A percentile compares a stretch with the other conserved stretches of the same genome.
phyloP scores from a whole-genome alignment of 257 asterid genomes.

The Solanum verrucosum region DNA sequence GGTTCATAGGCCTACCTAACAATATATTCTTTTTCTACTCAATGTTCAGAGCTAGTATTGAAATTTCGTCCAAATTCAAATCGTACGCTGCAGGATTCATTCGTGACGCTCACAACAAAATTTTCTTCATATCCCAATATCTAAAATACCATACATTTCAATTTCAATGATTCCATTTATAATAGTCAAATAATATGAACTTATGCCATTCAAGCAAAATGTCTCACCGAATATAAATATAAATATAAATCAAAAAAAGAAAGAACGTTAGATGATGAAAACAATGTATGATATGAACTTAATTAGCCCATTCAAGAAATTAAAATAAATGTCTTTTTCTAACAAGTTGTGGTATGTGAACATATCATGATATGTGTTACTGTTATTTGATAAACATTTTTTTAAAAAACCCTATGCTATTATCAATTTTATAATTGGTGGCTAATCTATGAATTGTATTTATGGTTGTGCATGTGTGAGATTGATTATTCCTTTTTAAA shows the following conservation, averaged over 20 bases:
- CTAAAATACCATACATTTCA: not conserved
- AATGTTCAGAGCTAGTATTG: no score
- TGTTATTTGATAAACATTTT: not conserved
- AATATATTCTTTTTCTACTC: no score
- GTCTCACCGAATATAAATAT: not conserved
- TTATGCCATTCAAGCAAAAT: not conserved
- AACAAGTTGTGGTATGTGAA: not conserved
- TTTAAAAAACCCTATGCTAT: not conserved
- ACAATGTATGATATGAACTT: not conserved
- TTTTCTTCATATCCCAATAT: not conserved
- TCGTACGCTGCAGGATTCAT: no score
- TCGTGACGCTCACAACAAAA: rapidly evolving
- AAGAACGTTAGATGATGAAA: not conserved
- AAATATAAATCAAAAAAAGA: not conserved
- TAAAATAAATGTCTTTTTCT: not conserved
- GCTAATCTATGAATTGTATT: not conserved
- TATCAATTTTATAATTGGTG: not conserved
- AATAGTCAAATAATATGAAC: not conserved
- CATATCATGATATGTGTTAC: not conserved
- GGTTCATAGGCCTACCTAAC: not conserved
- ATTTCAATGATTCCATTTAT: not conserved
- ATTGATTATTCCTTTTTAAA: not conserved
- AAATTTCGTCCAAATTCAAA: no score
- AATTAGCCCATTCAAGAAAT: not conserved
- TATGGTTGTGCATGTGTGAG: not conserved